These are phyloP conservation scores for Starmerella scarabaei DNA, from an alignment of 805 yeast genomes.

Conservation along the genomic window DNA sequence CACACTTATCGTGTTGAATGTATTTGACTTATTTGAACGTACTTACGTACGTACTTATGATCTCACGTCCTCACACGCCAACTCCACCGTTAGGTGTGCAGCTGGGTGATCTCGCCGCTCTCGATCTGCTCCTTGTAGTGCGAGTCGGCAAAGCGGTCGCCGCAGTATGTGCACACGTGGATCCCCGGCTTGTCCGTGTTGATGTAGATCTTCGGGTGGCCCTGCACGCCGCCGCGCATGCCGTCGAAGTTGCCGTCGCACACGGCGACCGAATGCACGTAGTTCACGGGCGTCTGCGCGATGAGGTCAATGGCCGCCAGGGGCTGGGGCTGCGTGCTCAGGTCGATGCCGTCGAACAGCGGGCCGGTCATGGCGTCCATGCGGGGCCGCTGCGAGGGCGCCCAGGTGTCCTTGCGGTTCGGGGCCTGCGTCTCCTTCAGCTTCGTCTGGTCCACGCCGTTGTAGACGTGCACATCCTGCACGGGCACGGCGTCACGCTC, in stretches of 20 bases:
- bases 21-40: too few relatives aligned
- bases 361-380: slow-evolving; percentile 44
- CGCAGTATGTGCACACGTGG: slow-evolving; percentile 66
- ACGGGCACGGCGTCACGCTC: slow-evolving; percentile 11
- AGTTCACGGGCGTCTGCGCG: slow-evolving; percentile 57
- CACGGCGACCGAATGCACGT: slow-evolving; percentile 55
- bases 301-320: slow-evolving; percentile 76
- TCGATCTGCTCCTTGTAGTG: slow-evolving; percentile 20
- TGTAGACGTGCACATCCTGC: slow-evolving; percentile 14
- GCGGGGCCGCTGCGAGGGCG: slow-evolving; percentile 51
- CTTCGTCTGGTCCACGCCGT: slow-evolving; percentile 20
- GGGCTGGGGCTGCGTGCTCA: slow-evolving; percentile 60
- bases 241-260: slow-evolving; percentile 56
- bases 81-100: slow-evolving; percentile 9
- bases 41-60: too few relatives aligned
- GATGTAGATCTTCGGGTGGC: slow-evolving; percentile 74
- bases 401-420: slow-evolving; percentile 59
- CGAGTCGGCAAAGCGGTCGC: slow-evolving; percentile 23
- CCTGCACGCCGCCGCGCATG: slow-evolving; percentile 43
- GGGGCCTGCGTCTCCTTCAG: slow-evolving; percentile 50
- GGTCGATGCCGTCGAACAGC: slow-evolving; percentile 59
- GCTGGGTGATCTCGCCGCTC: slow-evolving; percentile 15
- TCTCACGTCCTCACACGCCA: too few relatives aligned
- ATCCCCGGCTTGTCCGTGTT: slow-evolving; percentile 66
- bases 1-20: too few relatives aligned